phyloP scores from a whole-genome alignment of 768 basidiomycete species.

The Punctularia strigosozonata region DNA sequence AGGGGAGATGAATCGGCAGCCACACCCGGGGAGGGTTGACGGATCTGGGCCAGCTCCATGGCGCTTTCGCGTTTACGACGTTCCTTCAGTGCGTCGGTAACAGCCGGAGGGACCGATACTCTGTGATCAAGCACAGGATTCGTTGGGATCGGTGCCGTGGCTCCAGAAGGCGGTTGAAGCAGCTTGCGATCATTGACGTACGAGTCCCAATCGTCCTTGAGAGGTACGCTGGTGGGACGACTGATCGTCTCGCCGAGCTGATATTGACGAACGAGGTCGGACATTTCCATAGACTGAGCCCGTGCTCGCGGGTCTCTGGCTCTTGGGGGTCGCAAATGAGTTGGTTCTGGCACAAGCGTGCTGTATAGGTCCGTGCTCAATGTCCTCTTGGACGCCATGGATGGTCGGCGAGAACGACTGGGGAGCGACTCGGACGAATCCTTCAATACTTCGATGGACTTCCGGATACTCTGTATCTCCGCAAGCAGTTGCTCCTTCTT shows the following conservation, averaged over 20 bases:
- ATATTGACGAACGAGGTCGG: constrained; percentile 31
- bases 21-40: background rate
- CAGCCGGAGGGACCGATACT: constrained; percentile 54
- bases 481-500: constrained; percentile 60
- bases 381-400: constrained; percentile 55
- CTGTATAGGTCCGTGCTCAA: constrained; percentile 54
- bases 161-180: constrained; percentile 71
- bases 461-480: constrained; percentile 71
- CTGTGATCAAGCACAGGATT: constrained; percentile 31
- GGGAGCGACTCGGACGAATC: constrained; percentile 48
- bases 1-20: background rate
- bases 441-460: constrained; percentile 67
- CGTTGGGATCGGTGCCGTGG: constrained; percentile 69
- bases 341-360: constrained; percentile 32
- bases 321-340: constrained; percentile 61
- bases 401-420: constrained; percentile 47
- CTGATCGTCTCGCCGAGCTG: constrained; percentile 43
- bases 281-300: constrained; percentile 64
- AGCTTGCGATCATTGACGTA: constrained; percentile 82
- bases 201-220: constrained; percentile 73
- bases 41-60: constrained; percentile 26
- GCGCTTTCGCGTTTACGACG: constrained; percentile 66
- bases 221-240: constrained; percentile 63
- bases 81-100: constrained; percentile 59
- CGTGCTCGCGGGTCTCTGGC: constrained; percentile 56